Evolutionary conservation across 306 rosid species (phyloP), one percentile per base, ranked within the genome.

Genomic region (Gillenia trifoliata): DNA sequence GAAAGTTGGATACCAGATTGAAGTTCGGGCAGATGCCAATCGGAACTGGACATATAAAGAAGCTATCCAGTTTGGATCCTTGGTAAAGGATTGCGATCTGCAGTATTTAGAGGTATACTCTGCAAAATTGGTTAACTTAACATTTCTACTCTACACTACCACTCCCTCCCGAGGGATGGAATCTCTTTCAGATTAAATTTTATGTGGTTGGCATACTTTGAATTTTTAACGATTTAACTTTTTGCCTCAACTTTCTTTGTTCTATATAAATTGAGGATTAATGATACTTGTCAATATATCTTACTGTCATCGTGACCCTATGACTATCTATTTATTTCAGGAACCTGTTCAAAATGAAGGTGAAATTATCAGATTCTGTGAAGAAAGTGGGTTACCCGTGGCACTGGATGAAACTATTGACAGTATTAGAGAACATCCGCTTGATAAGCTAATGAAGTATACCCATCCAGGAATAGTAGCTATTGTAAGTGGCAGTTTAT

Each of bases 381-480:
- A 90, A 86, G 93, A 91, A 82, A 91, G 91, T 70, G 92, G 96
- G 73, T 76, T 91, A 64, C 88, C 93, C 57, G 95, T 94, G 79
- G 98, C 97, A 25, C 83, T 94, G 65, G 98, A 94, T 83, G 98
- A 94, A 89, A 91, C 96, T 64, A 67, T 94, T 43, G 96, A 85
- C 67, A 28, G 36, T 70, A 75, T 87, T 85, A 85, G 85, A 81
- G 92, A 79, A 74, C 83, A 90, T 83, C 92, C 80, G 59, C 80
- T 91, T 52, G 72, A 86, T 79, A 85, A 70, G 84, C 91, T 91
- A 9, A 80, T 52, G 34, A 94, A 91, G 79, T 94, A 90, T 80
- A 65, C 78, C 79, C 95, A 90, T 80, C 95, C 97, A 12, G 90
- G 95, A 79, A 94, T 94, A 80, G 91, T 88, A 73, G 96, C 96